These are phyloP conservation scores for Saururus chinensis DNA, from an alignment of 164 flowering plant genomes.

Conservation along the genomic window DNA sequence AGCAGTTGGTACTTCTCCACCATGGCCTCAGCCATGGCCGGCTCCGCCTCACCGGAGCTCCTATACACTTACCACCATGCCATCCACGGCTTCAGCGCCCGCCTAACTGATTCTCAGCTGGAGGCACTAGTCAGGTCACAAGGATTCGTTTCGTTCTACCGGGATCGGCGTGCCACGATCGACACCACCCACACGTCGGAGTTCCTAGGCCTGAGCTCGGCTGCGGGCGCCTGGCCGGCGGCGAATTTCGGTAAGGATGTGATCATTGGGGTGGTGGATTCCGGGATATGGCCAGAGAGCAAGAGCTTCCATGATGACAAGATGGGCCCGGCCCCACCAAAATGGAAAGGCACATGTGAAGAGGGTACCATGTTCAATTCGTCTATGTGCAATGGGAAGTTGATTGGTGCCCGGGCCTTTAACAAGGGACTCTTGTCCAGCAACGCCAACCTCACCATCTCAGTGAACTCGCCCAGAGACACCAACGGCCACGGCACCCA, in stretches of 20 bases:
- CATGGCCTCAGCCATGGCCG: slow-evolving; percentile 10
- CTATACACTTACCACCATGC: slow-evolving; percentile 38
- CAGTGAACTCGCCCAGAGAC: slow-evolving; percentile 56
- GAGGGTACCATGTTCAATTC: slow-evolving; percentile 38
- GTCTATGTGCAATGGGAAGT: slow-evolving; percentile 61
- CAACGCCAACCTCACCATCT: slow-evolving; percentile 28
- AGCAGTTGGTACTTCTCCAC: slow-evolving; percentile 45
- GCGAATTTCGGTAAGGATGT: slow-evolving; percentile 42
- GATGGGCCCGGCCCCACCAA: slow-evolving; percentile 35
- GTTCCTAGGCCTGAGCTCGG: slow-evolving; percentile 40
- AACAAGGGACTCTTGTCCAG: slow-evolving; percentile 39
- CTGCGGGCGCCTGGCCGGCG: slow-evolving; percentile 37
- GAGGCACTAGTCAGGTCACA: slow-evolving; percentile 25
- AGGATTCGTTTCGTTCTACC: slow-evolving; percentile 32
- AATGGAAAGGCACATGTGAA: slow-evolving; percentile 63
- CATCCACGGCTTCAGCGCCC: slow-evolving; percentile 56
- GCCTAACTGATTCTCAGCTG: slow-evolving; percentile 33
- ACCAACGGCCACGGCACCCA: slow-evolving; percentile 52
- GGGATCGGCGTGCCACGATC: slow-evolving; percentile 55
- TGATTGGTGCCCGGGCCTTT: slow-evolving; percentile 63
- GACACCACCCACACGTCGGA: too few species aligned
- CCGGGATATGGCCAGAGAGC: too few species aligned
- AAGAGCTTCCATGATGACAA: slow-evolving; percentile 58
- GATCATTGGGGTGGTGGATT: slow-evolving; percentile 63
- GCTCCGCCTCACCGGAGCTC: slow-evolving; percentile 16